Percentiles rank a stretch among this genome's conserved stretches.
phyloP scores from a whole-genome alignment of 1,284 basidiomycete genomes.

The Pholiota adiposa region DNA sequence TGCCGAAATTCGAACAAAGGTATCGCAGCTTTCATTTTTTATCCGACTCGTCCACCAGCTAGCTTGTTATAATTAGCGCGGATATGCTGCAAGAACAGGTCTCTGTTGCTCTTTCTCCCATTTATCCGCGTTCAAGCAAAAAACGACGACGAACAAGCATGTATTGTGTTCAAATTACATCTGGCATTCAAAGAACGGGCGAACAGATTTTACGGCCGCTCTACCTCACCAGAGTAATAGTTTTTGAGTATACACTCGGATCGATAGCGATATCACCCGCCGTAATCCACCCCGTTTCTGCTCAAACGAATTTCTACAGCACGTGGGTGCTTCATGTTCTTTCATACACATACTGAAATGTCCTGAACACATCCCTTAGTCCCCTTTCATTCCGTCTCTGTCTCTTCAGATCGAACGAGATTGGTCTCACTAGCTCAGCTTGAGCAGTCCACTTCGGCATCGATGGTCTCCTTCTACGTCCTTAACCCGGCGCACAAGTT shows the following conservation, averaged over 20 bases:
- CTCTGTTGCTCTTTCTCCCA: neutral
- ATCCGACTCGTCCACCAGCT: neutral
- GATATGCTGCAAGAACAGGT: neutral
- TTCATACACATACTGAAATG: conserved; percentile 22
- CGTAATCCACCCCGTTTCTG: conserved; percentile 4
- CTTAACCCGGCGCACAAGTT: conserved; percentile 39
- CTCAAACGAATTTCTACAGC: conserved; percentile 18
- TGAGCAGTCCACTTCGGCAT: conserved; percentile 9
- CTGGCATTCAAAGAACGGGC: neutral
- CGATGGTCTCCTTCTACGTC: conserved; percentile 40
- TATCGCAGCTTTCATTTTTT: neutral
- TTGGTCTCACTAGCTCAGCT: neutral
- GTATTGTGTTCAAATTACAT: neutral
- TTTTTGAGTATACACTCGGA: neutral
- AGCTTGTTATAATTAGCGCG: neutral
- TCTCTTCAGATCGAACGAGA: neutral
- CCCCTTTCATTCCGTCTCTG: conserved; percentile 9
- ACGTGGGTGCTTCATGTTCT: conserved; percentile 42
- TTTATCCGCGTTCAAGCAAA: neutral
- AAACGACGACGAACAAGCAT: neutral
- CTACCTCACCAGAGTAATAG: neutral
- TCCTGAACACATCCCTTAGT: conserved; percentile 12
- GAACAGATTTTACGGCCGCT: neutral
- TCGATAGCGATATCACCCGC: neutral
- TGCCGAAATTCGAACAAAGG: neutral